Percentiles rank a stretch among this genome's conserved stretches.
These are phyloP conservation scores for Cenchrus americanus DNA, from an alignment of 176 grass and related monocot genomes.

Conservation along the genomic window DNA sequence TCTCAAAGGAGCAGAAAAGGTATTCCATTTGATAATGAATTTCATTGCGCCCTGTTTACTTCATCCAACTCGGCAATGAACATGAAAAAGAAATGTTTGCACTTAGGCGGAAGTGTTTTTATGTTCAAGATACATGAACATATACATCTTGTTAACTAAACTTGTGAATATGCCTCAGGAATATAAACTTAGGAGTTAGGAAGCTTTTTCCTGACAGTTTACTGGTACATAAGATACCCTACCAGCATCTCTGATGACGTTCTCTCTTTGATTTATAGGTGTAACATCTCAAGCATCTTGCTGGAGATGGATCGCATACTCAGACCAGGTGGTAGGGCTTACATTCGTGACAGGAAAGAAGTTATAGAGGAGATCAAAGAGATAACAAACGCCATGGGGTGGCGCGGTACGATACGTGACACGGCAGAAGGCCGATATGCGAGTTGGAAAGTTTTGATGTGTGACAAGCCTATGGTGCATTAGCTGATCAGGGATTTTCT, in stretches of 20 bases:
- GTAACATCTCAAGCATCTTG: slow-evolving; percentile 81
- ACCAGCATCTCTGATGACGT: background rate
- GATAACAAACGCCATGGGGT: slow-evolving; percentile 64
- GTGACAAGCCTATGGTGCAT: slow-evolving; percentile 69
- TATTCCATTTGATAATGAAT: slow-evolving; percentile 1
- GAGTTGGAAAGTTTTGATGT: slow-evolving; percentile 77
- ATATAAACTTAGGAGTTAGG: background rate
- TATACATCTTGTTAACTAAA: background rate
- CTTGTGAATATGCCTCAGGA: background rate
- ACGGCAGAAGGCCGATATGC: slow-evolving; percentile 75
- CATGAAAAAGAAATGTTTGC: background rate
- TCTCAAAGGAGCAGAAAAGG: slow-evolving; percentile 88
- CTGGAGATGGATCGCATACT: slow-evolving; percentile 94
- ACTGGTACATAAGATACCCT: background rate
- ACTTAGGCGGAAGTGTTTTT: background rate
- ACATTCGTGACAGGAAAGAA: slow-evolving; percentile 70
- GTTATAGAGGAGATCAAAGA: slow-evolving; percentile 62
- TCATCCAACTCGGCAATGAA: background rate
- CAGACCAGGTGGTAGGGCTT: slow-evolving; percentile 69
- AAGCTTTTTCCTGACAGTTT: background rate
- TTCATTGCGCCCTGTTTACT: background rate
- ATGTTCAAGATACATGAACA: background rate
- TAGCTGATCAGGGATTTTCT: slow-evolving; percentile 13
- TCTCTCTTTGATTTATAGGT: slow-evolving; percentile 47
- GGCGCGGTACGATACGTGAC: slow-evolving; percentile 67